Conservation (phyloP, 1,139 yeast species). For the Saccharomyces uvarum region DNA sequence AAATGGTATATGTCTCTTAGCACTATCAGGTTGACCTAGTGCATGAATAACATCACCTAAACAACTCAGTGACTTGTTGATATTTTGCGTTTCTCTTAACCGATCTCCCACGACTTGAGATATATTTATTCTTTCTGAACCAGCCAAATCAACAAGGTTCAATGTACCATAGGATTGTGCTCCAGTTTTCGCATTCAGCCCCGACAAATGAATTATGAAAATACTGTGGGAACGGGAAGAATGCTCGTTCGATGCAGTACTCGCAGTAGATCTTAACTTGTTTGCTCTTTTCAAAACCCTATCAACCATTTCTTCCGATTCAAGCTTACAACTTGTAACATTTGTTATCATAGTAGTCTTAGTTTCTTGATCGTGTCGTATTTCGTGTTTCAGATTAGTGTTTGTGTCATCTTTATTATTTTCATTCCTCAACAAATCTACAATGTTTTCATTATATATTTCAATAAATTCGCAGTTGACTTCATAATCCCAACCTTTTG, state of each 20-base stretch:
- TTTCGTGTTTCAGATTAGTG: slow-evolving; percentile 47
- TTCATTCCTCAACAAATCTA: slow-evolving; percentile 49
- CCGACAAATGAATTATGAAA: slow-evolving; percentile 56
- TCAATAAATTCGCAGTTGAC: slow-evolving; percentile 77
- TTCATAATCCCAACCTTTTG: slow-evolving; percentile 58
- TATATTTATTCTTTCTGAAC: slow-evolving; percentile 74
- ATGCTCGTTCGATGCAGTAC: slow-evolving; percentile 72
- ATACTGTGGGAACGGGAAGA: slow-evolving; percentile 73
- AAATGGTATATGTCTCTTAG: slow-evolving; percentile 44
- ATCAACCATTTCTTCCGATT: slow-evolving; percentile 45
- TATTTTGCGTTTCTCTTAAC: slow-evolving; percentile 79
- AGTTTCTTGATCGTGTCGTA: slow-evolving; percentile 56
- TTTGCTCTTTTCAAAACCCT: slow-evolving; percentile 48
- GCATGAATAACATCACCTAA: slow-evolving; percentile 87
- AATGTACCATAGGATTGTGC: slow-evolving; percentile 52
- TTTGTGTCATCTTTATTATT: slow-evolving; percentile 24
- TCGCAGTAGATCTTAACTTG: slow-evolving; percentile 65
- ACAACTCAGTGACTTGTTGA: slow-evolving; percentile 80
- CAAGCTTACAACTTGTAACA: slow-evolving; percentile 44
- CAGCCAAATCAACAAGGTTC: slow-evolving; percentile 77
- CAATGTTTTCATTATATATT: slow-evolving; percentile 75
- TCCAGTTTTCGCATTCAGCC: slow-evolving; percentile 46
- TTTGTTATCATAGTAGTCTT: slow-evolving; percentile 55
- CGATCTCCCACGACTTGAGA: slow-evolving; percentile 78
- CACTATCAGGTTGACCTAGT: slow-evolving; percentile 38